A percentile compares a stretch with the other conserved stretches of the same genome.
phyloP scores from a whole-genome alignment of 1,139 yeast genomes.

The Petasospora rhodanensis region DNA sequence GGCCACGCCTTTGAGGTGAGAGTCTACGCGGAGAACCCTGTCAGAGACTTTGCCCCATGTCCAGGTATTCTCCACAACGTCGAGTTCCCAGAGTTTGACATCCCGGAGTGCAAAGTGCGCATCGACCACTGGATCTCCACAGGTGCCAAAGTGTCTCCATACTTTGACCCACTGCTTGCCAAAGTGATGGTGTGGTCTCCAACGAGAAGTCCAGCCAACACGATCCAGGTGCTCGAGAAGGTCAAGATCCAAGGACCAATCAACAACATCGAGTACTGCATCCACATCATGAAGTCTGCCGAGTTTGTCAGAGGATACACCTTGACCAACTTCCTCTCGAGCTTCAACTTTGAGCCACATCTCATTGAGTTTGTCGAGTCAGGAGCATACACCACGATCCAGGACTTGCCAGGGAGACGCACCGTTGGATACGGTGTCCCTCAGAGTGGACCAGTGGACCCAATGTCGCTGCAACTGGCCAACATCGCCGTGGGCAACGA shows the following conservation, averaged over 20 bases:
- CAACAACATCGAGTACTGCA: too few relatives aligned
- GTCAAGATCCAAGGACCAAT: too few relatives aligned
- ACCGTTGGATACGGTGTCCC: conserved; percentile 93
- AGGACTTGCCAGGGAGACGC: conserved; percentile 74
- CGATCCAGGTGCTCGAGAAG: conserved; percentile 65
- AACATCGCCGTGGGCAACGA: conserved; percentile 88
- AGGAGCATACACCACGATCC: conserved; percentile 77
- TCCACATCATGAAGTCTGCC: too few relatives aligned
- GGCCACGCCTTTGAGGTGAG: conserved; percentile 98
- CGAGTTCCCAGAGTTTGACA: conserved; percentile 74
- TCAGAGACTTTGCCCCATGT: conserved; percentile 89
- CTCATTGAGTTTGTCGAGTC: conserved; percentile 88
- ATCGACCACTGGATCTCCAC: conserved; percentile 90
- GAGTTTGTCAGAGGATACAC: conserved; percentile 87
- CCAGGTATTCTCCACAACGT: conserved; percentile 93
- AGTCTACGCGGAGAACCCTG: conserved; percentile 94
- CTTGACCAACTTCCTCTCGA: conserved; percentile 80
- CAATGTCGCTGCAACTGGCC: conserved; percentile 82
- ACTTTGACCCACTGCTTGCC: conserved; percentile 94
- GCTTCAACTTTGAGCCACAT: conserved; percentile 74
- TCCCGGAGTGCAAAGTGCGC: too few relatives aligned
- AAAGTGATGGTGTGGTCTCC: conserved; percentile 95
- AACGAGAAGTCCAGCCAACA: conserved; percentile 83
- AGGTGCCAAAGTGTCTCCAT: conserved; percentile 88
- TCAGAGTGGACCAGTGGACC: conserved; percentile 98